Base-by-base conservation (phyloP, 2,329 filamentous ascomycete genomes). In the Neophaeococcomyces mojaviensis region DNA sequence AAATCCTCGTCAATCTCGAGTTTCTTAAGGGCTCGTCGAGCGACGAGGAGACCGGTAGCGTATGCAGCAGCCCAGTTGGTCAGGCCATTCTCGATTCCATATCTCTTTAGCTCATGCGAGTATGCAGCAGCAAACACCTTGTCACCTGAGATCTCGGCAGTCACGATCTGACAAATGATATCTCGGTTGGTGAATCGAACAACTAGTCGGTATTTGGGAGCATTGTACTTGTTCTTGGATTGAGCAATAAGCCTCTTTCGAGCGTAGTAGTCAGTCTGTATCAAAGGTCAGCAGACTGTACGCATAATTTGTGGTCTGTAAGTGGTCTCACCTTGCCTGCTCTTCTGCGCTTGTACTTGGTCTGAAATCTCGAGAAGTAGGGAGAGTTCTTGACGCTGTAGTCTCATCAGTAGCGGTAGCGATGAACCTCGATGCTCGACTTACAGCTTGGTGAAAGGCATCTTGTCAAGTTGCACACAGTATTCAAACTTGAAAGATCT, bases 221-320 rank as follows among this genome's bases (percentile, higher is more conserved):
- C 86, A 77, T 94, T 94, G 86, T 97, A 98, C 86, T 98, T 98
- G 88, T 98, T 98, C 88, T 97, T 98, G 77, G 92, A 92, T 82
- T 98, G 92, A 78, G 88, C 89, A 80, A 97, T 92, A 73, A 98
- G 81, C 68, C 92, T 86, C 87, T 97, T 97, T 73, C 92, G 90
- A 70, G 92, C 92, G 74, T 96, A 97, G 88, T 98, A 98, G 73
- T 98, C 92, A 78, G 92, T 98, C 86, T 98, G 39, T 26, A 35
- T 22, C 16, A 13, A 37, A 15, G 3, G 39, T 44, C 34, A 48
- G 33, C 13, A 42, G 18, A 4, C 3, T n/a, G 10, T 33, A n/a
- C n/a, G 13, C 18, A 15, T 26, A 28, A 16, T n/a, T 44, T 35
- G 12, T 18, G 9, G 12, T 40, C 12, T 26, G 15, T 16, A 12